phyloP scores from a whole-genome alignment of 163 green algal genomes.

The Dunaliella salina region DNA sequence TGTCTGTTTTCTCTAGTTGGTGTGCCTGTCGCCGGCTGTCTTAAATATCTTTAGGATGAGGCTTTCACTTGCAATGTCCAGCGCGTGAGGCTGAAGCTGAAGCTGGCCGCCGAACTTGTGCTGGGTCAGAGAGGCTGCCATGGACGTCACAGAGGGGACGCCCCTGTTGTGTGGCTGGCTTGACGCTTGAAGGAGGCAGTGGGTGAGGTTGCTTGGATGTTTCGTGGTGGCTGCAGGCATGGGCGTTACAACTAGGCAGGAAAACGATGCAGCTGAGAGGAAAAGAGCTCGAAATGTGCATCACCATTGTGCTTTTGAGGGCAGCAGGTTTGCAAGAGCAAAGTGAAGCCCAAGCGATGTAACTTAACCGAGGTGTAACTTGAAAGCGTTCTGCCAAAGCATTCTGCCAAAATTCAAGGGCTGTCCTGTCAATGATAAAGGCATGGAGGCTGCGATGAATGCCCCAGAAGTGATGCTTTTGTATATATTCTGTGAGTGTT shows the following conservation, averaged over 20 bases:
- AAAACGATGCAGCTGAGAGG: background rate
- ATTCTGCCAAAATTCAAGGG: too few relatives aligned
- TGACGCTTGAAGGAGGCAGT: background rate
- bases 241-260: background rate
- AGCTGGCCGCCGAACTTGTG: background rate
- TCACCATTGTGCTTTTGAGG: too few relatives aligned
- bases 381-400: too few relatives aligned
- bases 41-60: background rate
- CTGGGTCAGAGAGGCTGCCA: constrained; percentile 82
- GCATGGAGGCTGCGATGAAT: too few relatives aligned
- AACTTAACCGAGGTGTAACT: too few relatives aligned
- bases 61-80: background rate
- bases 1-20: too few relatives aligned
- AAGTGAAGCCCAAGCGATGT: too few relatives aligned
- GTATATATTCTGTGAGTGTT: too few relatives aligned
- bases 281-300: background rate
- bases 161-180: background rate
- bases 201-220: background rate
- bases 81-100: background rate
- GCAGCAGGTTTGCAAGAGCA: too few relatives aligned
- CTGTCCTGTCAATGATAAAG: too few relatives aligned
- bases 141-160: constrained; percentile 35
- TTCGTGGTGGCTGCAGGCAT: background rate
- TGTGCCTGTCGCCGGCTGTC: too few relatives aligned
- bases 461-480: too few relatives aligned